Evolutionary conservation across 208 protist genomes (phyloP), one percentile per base, ranked within the genome.

Genomic region (Perkinsela sp.): DNA sequence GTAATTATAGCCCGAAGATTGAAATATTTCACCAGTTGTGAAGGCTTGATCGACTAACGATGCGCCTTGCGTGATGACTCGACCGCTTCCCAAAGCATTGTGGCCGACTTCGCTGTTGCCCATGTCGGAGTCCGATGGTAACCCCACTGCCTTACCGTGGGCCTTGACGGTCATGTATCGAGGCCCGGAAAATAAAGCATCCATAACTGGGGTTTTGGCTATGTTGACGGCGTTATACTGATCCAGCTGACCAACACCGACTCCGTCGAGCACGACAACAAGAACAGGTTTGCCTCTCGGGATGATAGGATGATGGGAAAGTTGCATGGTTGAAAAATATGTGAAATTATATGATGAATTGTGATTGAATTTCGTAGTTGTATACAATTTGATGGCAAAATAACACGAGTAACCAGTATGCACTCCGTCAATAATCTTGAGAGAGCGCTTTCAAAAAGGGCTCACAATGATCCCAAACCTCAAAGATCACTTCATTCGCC

Each of bases 61-160:
- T 31, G 92, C 86, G 66, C 92, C 92, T 75, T 96, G 90, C 67
- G 90, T 74, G 16, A 83, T 81, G 15, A 96, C 84, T 65, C 89
- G 84, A 48, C 92, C 92, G 0, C 86, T 80, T 57, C 92, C 92
- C 69, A 96, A 84, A 1, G 90, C 88, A 75, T 96, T 96, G 80
- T 96, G 92, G 31, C 92, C 92, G 2, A 96, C 92, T 75, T 95
- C 90, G 70, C 84, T 92, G 81, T 95, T 95, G 40, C 91, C 91
- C 90, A 95, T 95, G 71, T 95, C 91, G 0, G 85, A 86, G 66
- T 93, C 88, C 2, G 87, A 89, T 6, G 91, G 91, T 66, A 95
- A 80, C 16, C 91, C 91, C 13, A 95, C 91, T 0, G 89, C 78
- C 0, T 79, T 90, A 57, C 91, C 91, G 76, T 95, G 90, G 0